Conservation (phyloP, 331 rosid genomes). For the Malus hybrid region DNA sequence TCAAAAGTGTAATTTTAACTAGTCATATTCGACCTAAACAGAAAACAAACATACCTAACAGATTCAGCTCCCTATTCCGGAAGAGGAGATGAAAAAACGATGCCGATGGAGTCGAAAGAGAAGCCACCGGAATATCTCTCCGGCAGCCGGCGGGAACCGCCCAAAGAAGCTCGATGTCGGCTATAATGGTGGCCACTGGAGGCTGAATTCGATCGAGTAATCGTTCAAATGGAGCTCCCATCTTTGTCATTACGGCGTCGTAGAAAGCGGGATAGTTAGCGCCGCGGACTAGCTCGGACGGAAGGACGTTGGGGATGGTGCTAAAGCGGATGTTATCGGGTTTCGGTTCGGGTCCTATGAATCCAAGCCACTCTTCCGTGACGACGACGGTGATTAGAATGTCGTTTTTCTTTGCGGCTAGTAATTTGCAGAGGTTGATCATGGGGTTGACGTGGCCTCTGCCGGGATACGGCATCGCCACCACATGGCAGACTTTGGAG, state of each 20-base stretch:
- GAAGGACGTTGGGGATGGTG: slow-evolving; percentile 48
- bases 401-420: slow-evolving; percentile 1
- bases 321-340: slow-evolving; percentile 28
- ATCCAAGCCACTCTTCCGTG: slow-evolving; percentile 49
- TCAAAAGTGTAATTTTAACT: too few species aligned
- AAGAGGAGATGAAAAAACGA: background rate
- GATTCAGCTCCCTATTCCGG: background rate
- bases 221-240: slow-evolving; percentile 41
- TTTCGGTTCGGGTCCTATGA: slow-evolving; percentile 27
- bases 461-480: slow-evolving; percentile 44
- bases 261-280: slow-evolving; percentile 20
- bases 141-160: slow-evolving; percentile 13
- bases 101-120: slow-evolving; percentile 42
- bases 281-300: slow-evolving; percentile 24
- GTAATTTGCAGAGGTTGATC: slow-evolving; percentile 46
- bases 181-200: slow-evolving; percentile 26
- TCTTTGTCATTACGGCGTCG: slow-evolving; percentile 32
- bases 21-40: too few species aligned
- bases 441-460: slow-evolving; percentile 56
- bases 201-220: slow-evolving; percentile 32
- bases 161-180: slow-evolving; percentile 32
- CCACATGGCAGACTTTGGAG: slow-evolving; percentile 25
- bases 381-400: slow-evolving; percentile 39
- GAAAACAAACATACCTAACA: background rate
- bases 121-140: slow-evolving; percentile 39